Base-by-base conservation (phyloP, 1,284 basidiomycete species). In the Sanghuangporus sanghuang region DNA sequence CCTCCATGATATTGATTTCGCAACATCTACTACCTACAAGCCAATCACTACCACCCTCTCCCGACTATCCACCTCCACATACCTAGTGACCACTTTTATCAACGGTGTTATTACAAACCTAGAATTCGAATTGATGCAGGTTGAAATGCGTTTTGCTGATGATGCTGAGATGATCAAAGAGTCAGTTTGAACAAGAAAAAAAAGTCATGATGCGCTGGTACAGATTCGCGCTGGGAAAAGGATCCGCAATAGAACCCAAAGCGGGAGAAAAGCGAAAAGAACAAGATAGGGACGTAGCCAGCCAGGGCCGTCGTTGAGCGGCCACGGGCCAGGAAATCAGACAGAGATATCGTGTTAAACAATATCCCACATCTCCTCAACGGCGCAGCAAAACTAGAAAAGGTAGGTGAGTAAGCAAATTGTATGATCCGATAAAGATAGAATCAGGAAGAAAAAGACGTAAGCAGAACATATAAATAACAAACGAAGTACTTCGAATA, bases 201-300 rank as follows among this genome's bases (percentile, higher is more conserved):
- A 9, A 40, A n/a, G 14, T 8, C 32, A 14, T 16, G 53, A 16
- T 35, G 36, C 38, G 53, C 27, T 18, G 53, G 36, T 35, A 54
- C 32, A 54, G 4, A 32, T 32, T 32, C 27, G 53, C 14, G 27
- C 7, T 16, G 40, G 36, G 50, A 38, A 84, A 86, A 3, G 84
- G 84, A 46, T 83, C 82, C 38, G 76, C 78, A 42, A 84, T 55
- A 23, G 14, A 52, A 21, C 6, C 50, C 36, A 52, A 62, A 55
- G 16, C 35, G 38, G 39, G 61, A 39, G 53, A 35, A 54, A 46
- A 55, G 5, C 1, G 27, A 32, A 32, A 5, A 32, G 27, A 32
- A 40, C 42, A 56, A 7, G 6, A 49, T 9, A 8, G 6, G 12
- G 49, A 32, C 35, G 23, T 5, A 18, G 49, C 42, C 18, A 49